These are phyloP conservation scores for Xerocomus nothofagi DNA, from an alignment of 1,284 basidiomycete species.

Conservation along the genomic window DNA sequence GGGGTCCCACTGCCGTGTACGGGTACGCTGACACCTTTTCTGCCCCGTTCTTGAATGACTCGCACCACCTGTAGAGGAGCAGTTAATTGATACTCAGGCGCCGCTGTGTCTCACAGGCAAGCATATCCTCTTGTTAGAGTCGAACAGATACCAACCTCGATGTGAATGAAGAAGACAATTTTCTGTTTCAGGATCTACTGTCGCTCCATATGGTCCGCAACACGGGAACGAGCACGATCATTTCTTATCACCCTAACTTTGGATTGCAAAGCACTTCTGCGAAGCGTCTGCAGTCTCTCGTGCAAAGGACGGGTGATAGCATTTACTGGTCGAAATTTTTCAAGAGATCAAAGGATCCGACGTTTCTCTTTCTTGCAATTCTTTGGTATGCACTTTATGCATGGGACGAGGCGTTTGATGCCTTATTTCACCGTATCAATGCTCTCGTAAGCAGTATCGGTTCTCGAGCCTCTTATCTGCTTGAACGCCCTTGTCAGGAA, in stretches of 20 bases:
- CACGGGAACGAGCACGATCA: slow-evolving; percentile 39
- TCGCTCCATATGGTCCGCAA: slow-evolving; percentile 44
- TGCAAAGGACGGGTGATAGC: slow-evolving; percentile 36
- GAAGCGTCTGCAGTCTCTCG: slow-evolving; percentile 33
- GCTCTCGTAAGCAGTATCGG: slow-evolving; percentile 38
- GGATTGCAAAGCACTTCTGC: slow-evolving; percentile 35
- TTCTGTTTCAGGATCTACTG: slow-evolving; percentile 34
- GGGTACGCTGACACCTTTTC: slow-evolving; percentile 8
- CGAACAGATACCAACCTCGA: neutral
- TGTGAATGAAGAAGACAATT: slow-evolving; percentile 21
- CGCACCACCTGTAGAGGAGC: slow-evolving; percentile 16
- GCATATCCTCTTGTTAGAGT: neutral
- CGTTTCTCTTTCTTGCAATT: slow-evolving; percentile 51
- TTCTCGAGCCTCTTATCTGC: neutral
- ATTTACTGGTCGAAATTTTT: slow-evolving; percentile 58
- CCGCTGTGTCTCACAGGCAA: slow-evolving; percentile 40
- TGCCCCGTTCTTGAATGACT: neutral
- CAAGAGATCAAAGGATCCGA: slow-evolving; percentile 46
- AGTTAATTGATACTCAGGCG: slow-evolving; percentile 50
- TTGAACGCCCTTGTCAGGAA: slow-evolving; percentile 38
- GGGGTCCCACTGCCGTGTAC: slow-evolving; percentile 8
- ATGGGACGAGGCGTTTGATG: slow-evolving; percentile 56
- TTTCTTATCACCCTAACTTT: slow-evolving; percentile 39
- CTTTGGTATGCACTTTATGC: slow-evolving; percentile 59
- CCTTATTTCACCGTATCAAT: slow-evolving; percentile 47